A percentile compares a stretch with the other conserved stretches of the same genome.
Evolutionary conservation across 345 rosid genomes (phyloP).

Genomic region (Sonneratia caseolaris): DNA sequence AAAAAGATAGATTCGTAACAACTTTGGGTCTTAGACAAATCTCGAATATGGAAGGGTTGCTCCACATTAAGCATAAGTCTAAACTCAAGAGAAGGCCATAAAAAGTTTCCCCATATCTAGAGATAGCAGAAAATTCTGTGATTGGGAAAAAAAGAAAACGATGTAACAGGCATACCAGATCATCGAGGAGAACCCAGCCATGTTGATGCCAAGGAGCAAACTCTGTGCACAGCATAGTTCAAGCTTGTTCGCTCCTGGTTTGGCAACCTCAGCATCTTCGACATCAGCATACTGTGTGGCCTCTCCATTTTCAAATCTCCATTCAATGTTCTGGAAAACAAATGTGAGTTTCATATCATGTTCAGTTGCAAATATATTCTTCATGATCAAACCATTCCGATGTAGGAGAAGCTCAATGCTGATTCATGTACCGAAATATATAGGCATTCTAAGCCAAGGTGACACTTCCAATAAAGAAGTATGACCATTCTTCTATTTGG

Average conservation of each 20-base stretch:
- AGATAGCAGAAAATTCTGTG: neutral
- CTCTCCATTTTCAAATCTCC: slow-evolving; percentile 1
- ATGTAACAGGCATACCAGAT: slow-evolving; percentile 40
- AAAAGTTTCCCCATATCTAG: neutral
- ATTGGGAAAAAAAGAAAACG: neutral
- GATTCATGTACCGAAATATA: no score
- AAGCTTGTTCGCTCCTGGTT: slow-evolving; percentile 83
- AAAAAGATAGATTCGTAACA: slow-evolving; percentile 7
- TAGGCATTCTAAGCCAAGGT: no score
- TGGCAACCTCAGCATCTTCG: slow-evolving; percentile 69
- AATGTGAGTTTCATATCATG: neutral
- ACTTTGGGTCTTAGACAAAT: neutral
- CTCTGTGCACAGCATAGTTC: slow-evolving; percentile 67
- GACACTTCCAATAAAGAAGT: no score
- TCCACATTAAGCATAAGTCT: no score
- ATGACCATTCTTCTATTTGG: no score
- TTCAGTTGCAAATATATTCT: neutral
- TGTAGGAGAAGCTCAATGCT: neutral
- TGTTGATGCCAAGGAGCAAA: slow-evolving; percentile 71
- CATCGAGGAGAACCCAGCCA: slow-evolving; percentile 85
- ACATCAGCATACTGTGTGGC: neutral
- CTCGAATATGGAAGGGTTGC: neutral
- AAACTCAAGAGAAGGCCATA: no score
- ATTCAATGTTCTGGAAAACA: neutral
- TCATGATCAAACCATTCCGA: neutral